Base-by-base conservation (phyloP, 805 yeast species). In the Geotrichum ghanense region DNA sequence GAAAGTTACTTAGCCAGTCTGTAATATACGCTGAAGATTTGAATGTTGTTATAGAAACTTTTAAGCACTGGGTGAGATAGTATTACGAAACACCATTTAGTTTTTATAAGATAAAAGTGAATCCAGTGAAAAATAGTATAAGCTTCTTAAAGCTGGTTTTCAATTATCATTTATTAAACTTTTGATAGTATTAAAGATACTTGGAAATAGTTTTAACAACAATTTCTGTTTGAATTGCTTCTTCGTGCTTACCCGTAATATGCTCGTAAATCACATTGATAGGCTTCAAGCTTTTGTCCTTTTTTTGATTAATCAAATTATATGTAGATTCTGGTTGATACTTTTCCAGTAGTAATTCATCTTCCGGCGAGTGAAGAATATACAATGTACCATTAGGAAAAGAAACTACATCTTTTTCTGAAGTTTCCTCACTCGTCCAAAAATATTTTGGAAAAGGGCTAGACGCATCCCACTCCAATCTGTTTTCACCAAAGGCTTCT, bases 301-400 rank as follows among this genome's bases (percentile, higher is more conserved):
- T 45, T 42, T 46, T 45, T 16, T 45, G 45, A 20, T 45, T 39
- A 17, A 42, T 27, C 19, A 12, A 22, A n/a, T n/a, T 19, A 16
- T 35, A 41, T 19, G 51, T 44, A 3, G 23, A 16, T 9, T 50
- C 44, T 45, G 48, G 48, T 20, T 48, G 43, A 0, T 81, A 66
- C 55, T 83, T 92, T 2, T 62, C 60, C 22, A 65, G 47, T 19
- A 86, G 61, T 14, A 86, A 68, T 57, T 85, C 94, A 62, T 86
- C 95, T 16, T 70, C 58, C 2, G 62, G 58, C 2, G 92, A 82
- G 34, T 85, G 89, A 2, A 81, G 59, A 0, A 84, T 56, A 41
- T 67, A 58, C 4, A 73, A 51, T 3, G 53, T 46, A 9, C 25
- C 42, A 39, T 20, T 22, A 19, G 17, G 42, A 39, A 39, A 22